Evolutionary conservation across 1,284 basidiomycete genomes (phyloP).

Genomic region (Fereydounia khargensis): DNA sequence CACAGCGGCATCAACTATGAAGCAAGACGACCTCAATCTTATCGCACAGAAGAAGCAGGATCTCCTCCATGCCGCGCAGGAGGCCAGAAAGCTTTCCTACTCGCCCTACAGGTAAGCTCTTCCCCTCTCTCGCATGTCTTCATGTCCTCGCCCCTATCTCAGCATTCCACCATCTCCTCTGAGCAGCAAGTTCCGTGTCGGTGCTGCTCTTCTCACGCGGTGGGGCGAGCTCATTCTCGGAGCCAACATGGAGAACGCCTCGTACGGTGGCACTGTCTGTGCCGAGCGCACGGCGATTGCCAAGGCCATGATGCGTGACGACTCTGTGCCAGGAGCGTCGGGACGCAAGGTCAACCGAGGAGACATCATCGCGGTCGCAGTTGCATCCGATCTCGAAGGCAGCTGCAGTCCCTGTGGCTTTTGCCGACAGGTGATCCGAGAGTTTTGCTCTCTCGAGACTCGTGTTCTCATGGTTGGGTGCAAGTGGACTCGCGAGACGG

Average conservation of each 20-base stretch:
- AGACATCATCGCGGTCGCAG: slow-evolving; percentile 43
- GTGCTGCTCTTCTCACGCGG: slow-evolving; percentile 72
- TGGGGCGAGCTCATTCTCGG: slow-evolving; percentile 75
- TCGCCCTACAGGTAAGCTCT: slow-evolving; percentile 48
- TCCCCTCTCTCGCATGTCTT: neutral
- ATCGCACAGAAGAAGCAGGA: slow-evolving; percentile 30
- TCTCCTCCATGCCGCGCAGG: slow-evolving; percentile 36
- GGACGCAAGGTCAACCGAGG: slow-evolving; percentile 28
- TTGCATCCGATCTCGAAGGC: slow-evolving; percentile 35
- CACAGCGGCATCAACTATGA: too few species aligned
- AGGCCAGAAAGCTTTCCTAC: slow-evolving; percentile 47
- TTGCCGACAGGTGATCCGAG: slow-evolving; percentile 84
- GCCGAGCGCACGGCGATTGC: slow-evolving; percentile 52
- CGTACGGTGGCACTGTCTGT: slow-evolving; percentile 67
- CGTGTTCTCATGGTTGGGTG: slow-evolving; percentile 75
- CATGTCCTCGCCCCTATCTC: neutral
- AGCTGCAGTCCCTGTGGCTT: slow-evolving; percentile 68
- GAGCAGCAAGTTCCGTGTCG: slow-evolving; percentile 79
- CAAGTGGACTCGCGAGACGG: slow-evolving; percentile 62
- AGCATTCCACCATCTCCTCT: too few species aligned
- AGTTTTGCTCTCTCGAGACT: slow-evolving; percentile 72
- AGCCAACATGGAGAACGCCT: slow-evolving; percentile 85
- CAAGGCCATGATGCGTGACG: slow-evolving; percentile 29
- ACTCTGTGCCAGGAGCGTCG: slow-evolving; percentile 9
- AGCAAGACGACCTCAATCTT: slow-evolving; percentile 16